phyloP scores from a whole-genome alignment of 306 rosid species.

The Prosopis cineraria region DNA sequence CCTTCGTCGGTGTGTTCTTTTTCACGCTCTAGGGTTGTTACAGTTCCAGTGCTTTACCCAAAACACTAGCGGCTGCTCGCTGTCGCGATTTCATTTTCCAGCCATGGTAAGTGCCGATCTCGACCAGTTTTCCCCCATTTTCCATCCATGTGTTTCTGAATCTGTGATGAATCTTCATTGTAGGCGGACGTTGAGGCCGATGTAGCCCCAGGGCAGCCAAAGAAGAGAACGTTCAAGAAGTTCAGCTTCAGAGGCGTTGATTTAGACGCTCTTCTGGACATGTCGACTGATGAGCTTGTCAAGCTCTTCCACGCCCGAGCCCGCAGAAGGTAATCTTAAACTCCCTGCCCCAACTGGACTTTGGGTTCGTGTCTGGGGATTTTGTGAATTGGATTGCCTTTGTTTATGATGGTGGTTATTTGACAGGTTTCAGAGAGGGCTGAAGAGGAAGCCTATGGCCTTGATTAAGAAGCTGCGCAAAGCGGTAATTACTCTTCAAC shows the following conservation, averaged over 20 bases:
- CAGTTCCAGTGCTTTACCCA: neutral
- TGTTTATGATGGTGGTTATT: neutral
- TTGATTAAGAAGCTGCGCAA: slow-evolving; percentile 94
- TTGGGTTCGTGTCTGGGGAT: too few relatives aligned
- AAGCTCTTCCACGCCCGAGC: slow-evolving; percentile 83
- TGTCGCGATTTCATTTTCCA: neutral
- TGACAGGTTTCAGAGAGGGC: slow-evolving; percentile 81
- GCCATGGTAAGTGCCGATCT: neutral
- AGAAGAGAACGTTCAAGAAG: slow-evolving; percentile 91
- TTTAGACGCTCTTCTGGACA: slow-evolving; percentile 76
- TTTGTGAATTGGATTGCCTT: neutral
- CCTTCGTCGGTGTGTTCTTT: too few relatives aligned
- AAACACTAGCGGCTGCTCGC: neutral
- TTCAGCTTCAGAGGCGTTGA: slow-evolving; percentile 85
- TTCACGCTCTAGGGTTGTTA: too few relatives aligned
- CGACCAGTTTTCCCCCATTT: neutral
- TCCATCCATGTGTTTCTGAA: neutral
- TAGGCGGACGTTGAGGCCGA: slow-evolving; percentile 53
- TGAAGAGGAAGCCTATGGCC: slow-evolving; percentile 96
- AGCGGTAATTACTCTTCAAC: slow-evolving; percentile 49
- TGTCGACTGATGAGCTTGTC: slow-evolving; percentile 86
- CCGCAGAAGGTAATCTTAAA: slow-evolving; percentile 61
- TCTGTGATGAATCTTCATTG: neutral
- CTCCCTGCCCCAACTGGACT: neutral
- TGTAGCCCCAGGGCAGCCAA: slow-evolving; percentile 53